Conservation (phyloP, 1,284 basidiomycete species). For the Xerocomus cyaneibrunnescens region DNA sequence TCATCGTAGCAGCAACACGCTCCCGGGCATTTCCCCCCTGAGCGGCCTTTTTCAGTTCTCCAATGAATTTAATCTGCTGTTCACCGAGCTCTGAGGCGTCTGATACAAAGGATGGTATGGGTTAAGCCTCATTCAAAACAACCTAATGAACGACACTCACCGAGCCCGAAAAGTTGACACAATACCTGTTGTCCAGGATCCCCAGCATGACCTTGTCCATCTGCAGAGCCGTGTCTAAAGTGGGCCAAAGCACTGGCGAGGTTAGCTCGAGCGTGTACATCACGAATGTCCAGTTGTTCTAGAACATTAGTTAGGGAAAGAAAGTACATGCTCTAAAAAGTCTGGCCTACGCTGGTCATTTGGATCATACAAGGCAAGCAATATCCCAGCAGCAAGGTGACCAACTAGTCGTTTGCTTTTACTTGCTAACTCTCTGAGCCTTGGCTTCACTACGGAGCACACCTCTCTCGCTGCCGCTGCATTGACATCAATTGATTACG, state of each 20-base stretch:
- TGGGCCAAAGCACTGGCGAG: slow-evolving; percentile 15
- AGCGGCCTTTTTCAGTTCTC: slow-evolving; percentile 7
- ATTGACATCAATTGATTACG: neutral
- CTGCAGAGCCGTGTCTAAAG: neutral
- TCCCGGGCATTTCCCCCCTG: slow-evolving; percentile 6
- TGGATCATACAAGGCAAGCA: slow-evolving; percentile 13
- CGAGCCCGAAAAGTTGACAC: slow-evolving; percentile 20
- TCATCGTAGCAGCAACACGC: slow-evolving; percentile 25
- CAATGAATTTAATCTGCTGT: slow-evolving; percentile 7
- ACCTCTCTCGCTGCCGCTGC: neutral
- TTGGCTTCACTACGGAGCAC: slow-evolving; percentile 11
- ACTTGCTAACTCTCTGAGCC: slow-evolving; percentile 16
- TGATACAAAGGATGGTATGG: neutral
- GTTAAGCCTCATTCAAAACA: neutral
- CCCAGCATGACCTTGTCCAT: neutral
- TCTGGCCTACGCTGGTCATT: slow-evolving; percentile 2
- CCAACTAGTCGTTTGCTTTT: slow-evolving; percentile 14
- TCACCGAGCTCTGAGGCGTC: slow-evolving; percentile 1
- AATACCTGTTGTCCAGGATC: slow-evolving; percentile 9
- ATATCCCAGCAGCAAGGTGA: slow-evolving; percentile 23
- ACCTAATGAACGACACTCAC: slow-evolving; percentile 5
- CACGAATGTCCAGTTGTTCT: slow-evolving; percentile 9
- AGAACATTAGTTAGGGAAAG: neutral
- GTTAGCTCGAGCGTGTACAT: slow-evolving; percentile 15
- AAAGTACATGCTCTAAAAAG: neutral